These are phyloP conservation scores for Cotoneaster glaucophyllus DNA, from an alignment of 306 rosid genomes.

Conservation along the genomic window DNA sequence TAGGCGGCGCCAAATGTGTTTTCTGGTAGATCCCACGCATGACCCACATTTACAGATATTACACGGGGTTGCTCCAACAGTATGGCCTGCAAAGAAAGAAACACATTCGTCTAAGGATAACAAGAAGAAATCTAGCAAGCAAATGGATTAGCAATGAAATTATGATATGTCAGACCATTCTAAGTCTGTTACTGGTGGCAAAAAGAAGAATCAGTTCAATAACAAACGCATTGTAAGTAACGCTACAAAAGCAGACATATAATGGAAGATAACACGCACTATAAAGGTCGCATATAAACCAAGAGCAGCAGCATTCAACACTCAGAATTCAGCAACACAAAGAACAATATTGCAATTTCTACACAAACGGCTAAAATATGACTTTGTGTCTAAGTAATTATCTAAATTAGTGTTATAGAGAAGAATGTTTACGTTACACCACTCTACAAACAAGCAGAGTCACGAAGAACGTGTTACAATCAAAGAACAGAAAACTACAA, in stretches of 20 bases:
- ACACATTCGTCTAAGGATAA: background rate
- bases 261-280: no score
- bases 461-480: background rate
- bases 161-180: background rate
- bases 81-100: conserved; percentile 40
- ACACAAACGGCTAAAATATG: background rate
- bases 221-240: background rate
- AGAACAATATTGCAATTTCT: background rate
- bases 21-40: conserved; percentile 75
- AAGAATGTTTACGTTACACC: background rate
- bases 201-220: background rate
- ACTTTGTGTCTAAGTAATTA: background rate
- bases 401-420: background rate
- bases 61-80: conserved; percentile 69
- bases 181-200: background rate
- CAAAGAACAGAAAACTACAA: background rate
- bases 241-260: background rate
- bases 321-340: background rate
- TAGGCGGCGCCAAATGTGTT: conserved; percentile 89
- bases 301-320: background rate
- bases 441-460: background rate
- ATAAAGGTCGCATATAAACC: background rate
- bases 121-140: background rate
- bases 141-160: background rate
- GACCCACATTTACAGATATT: conserved; percentile 60